Conservation (phyloP, 768 basidiomycete genomes). For the Mycena kentingensis region DNA sequence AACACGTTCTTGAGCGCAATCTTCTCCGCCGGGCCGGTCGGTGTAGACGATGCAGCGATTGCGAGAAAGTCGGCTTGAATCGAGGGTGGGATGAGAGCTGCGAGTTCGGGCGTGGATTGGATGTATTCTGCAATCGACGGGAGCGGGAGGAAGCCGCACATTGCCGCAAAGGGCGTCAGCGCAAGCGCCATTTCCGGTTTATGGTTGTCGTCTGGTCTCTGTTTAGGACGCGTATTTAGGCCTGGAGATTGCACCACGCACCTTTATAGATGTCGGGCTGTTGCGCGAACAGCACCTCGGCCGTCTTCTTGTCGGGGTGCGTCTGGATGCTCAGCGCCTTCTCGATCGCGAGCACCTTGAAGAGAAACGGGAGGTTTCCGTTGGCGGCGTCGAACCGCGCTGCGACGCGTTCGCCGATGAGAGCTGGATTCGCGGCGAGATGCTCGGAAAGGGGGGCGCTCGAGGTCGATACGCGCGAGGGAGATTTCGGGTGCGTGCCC, state of each 20-base stretch:
- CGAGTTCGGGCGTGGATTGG: constrained; percentile 71
- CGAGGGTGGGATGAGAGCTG: constrained; percentile 62
- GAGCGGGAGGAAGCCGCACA: constrained; percentile 93
- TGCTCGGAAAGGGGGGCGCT: constrained; percentile 54
- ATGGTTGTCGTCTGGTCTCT: constrained; percentile 81
- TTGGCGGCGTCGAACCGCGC: constrained; percentile 53
- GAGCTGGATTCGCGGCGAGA: constrained; percentile 63
- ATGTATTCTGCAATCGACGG: constrained; percentile 69
- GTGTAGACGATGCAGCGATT: constrained; percentile 44
- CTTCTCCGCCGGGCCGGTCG: constrained; percentile 52
- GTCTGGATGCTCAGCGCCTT: constrained; percentile 91
- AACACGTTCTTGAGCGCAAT: constrained; percentile 75
- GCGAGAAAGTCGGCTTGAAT: constrained; percentile 55
- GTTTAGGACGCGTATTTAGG: neutral
- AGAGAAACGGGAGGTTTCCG: constrained; percentile 85
- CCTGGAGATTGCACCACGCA: constrained; percentile 33
- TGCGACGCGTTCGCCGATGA: constrained; percentile 65
- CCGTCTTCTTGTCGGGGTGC: constrained; percentile 86
- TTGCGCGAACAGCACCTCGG: constrained; percentile 63
- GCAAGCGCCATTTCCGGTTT: constrained; percentile 99
- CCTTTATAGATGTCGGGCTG: constrained; percentile 92
- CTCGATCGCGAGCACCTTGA: constrained; percentile 88
- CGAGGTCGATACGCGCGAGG: constrained; percentile 42
- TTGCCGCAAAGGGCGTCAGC: constrained; percentile 82
- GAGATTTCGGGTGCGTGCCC: constrained; percentile 87